These are phyloP conservation scores for Fremontodendron californicum DNA, from an alignment of 345 rosid genomes.

Conservation along the genomic window DNA sequence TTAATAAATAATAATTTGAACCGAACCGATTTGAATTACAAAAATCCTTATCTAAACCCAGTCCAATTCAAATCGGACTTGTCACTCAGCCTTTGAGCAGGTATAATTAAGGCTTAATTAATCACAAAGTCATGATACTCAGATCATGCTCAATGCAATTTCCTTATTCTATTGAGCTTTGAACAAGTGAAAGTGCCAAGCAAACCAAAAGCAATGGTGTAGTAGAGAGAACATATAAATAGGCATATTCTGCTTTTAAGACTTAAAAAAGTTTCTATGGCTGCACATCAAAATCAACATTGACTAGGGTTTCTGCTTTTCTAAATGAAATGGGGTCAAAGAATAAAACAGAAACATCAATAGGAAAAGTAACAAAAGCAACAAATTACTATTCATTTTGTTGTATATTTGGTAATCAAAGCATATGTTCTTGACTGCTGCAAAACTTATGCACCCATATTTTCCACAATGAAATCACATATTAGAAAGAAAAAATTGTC, in stretches of 20 bases:
- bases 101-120: no score
- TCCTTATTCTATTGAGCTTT: neutral
- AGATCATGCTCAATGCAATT: no score
- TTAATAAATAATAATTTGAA: no score
- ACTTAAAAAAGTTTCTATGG: neutral
- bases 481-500: neutral
- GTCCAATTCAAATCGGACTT: no score
- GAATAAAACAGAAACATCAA: neutral
- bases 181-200: neutral
- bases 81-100: no score
- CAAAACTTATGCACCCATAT: neutral
- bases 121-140: no score
- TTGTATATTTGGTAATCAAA: neutral
- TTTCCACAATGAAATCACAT: neutral
- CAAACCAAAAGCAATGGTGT: neutral
- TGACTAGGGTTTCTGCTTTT: neutral
- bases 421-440: neutral
- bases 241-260: neutral
- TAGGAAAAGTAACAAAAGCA: neutral
- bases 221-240: neutral
- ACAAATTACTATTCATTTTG: neutral
- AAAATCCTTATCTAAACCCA: no score
- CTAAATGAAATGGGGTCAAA: no score
- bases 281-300: neutral
- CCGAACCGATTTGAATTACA: no score